Evolutionary conservation across 495 filamentous ascomycete species (phyloP), one percentile per base, ranked within the genome.

Genomic region (Hypoxylon lienhwacheense): DNA sequence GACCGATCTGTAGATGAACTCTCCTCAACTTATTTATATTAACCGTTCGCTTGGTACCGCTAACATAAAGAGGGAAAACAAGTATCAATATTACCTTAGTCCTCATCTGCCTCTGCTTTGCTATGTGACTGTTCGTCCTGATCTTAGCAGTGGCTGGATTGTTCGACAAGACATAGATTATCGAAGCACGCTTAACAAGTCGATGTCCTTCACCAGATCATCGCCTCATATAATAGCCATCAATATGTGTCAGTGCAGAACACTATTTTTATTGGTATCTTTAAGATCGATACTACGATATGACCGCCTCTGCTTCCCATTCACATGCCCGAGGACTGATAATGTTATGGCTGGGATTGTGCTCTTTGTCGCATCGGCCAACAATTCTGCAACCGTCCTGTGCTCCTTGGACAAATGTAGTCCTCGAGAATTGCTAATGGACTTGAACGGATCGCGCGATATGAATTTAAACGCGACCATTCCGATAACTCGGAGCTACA

Each of bases 231-330:
- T 19, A 20, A 25, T 4, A 29, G 14, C n/a, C 2, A 10, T 22
- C 39, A 45, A 28, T 32, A 40, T 34, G 3, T 15, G 35, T 47
- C 32, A 41, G 39, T 61, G 34, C 45, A 61, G 35, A 43, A 39
- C 42, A 51, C 41, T 55, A 48, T 51, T 52, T 52, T 51, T 52
- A 42, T 43, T 55, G 40, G 14, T 55, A 47, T 51, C 42, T 55
- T 17, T 36, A 41, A 47, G 36, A 48, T 55, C 42, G 16, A 61
- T 61, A 52, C 51, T 48, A 53, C 36, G 50, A 47, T 52, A 61
- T 52, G 28, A 47, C 42, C 44, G 19, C 36, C 52, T 44, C 40
- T 55, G 19, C 36, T 47, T 44, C 40, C 51, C 52, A 28, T 47
- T 52, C 41, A 40, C 51, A 51, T 52, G 26, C 17, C 34, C 15